These are phyloP conservation scores for Thinopyrum elongatum DNA, from an alignment of 176 grass and related monocot genomes.

Conservation along the genomic window DNA sequence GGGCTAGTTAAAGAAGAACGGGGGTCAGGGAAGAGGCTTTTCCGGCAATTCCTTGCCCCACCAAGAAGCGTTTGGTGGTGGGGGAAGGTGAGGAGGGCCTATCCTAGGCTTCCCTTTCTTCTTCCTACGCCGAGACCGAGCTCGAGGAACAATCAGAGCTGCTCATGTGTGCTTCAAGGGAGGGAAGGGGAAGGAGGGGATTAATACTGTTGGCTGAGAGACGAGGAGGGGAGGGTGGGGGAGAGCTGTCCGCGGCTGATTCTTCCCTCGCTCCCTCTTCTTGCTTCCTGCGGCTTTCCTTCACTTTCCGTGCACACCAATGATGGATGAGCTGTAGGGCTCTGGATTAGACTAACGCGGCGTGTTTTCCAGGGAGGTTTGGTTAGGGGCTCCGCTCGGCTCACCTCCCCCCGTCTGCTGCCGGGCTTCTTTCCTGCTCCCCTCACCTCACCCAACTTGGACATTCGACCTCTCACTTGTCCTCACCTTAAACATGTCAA, in stretches of 20 bases:
- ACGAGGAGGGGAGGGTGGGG: slow-evolving; percentile 35
- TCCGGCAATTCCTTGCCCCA: slow-evolving; percentile 38
- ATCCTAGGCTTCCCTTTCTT: too few relatives aligned
- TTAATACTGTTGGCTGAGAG: slow-evolving; percentile 9
- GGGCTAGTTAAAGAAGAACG: slow-evolving; percentile 43
- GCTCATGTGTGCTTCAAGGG: slow-evolving; percentile 15
- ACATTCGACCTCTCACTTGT: slow-evolving; percentile 54
- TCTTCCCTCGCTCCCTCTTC: background rate
- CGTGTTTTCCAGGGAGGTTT: slow-evolving; percentile 32
- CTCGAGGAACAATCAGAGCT: slow-evolving; percentile 21
- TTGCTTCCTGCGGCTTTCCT: slow-evolving; percentile 35
- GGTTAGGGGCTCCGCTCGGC: slow-evolving; percentile 38
- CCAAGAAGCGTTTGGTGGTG: slow-evolving; percentile 45
- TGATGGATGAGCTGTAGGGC: slow-evolving; percentile 44
- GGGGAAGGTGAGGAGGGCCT: slow-evolving; percentile 47
- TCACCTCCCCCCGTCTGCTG: slow-evolving; percentile 24
- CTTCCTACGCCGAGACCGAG: slow-evolving; percentile 32
- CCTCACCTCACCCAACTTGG: slow-evolving; percentile 31
- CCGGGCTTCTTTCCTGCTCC: slow-evolving; percentile 36
- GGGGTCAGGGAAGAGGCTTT: slow-evolving; percentile 29
- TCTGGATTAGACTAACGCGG: slow-evolving; percentile 1
- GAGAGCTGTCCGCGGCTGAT: slow-evolving; percentile 29
- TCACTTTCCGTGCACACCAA: slow-evolving; percentile 26
- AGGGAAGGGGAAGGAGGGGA: slow-evolving; percentile 9
- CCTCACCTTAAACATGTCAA: slow-evolving; percentile 26